Evolutionary conservation across 2,329 filamentous ascomycete genomes (phyloP).

Genomic region (Exophiala lecanii-corni): DNA sequence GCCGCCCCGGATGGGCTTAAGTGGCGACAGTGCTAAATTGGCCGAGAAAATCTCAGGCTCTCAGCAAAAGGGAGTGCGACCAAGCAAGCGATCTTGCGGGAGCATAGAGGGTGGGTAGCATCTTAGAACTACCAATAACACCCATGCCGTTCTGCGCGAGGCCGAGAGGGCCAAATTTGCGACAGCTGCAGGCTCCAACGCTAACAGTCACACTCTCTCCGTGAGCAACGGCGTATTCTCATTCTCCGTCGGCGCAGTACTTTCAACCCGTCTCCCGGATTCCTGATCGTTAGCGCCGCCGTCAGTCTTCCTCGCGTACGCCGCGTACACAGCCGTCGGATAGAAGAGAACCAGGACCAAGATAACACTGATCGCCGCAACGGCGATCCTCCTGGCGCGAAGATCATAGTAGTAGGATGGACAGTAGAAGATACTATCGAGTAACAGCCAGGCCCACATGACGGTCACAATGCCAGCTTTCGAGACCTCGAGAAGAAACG

Average conservation of each 20-base stretch:
- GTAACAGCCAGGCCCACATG: not conserved
- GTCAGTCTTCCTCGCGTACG: not conserved
- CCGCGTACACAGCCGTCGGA: not conserved
- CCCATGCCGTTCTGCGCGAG: no score
- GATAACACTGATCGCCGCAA: not conserved
- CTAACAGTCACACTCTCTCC: not conserved
- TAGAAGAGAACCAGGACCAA: not conserved
- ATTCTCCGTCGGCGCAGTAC: not conserved
- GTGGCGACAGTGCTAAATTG: no score
- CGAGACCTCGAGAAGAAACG: not conserved
- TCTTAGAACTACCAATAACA: no score
- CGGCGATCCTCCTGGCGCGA: not conserved
- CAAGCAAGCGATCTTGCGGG: no score
- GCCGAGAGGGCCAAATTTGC: no score
- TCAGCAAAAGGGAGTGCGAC: no score
- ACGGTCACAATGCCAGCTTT: not conserved
- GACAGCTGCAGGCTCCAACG: no score
- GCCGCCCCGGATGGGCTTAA: no score
- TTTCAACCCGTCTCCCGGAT: not conserved
- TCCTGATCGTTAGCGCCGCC: not conserved
- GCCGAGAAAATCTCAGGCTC: no score
- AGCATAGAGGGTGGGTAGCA: no score
- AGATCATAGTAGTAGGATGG: not conserved
- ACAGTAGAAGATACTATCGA: not conserved
- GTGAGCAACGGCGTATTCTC: not conserved